Evolutionary conservation across 2,329 filamentous ascomycete genomes (phyloP).

Genomic region (Alternaria sp.): DNA sequence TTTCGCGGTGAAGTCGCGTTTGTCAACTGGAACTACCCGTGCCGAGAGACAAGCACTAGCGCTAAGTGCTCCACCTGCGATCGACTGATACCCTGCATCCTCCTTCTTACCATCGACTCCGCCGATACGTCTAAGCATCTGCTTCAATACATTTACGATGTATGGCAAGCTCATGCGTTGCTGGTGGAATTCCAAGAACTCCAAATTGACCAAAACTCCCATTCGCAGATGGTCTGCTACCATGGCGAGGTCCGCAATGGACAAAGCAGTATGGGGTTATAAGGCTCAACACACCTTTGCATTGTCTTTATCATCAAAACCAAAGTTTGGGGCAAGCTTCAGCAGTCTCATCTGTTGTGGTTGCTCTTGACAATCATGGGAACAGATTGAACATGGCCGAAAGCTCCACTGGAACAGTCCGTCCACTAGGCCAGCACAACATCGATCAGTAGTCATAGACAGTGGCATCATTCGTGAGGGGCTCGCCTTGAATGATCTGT

Average conservation of each 20-base stretch:
- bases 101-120: neutral
- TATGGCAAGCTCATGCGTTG: neutral
- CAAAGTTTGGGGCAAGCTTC: neutral
- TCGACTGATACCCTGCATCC: constrained; percentile 14
- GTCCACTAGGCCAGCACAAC: neutral
- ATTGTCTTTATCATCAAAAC: neutral
- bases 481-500: neutral
- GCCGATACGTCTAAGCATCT: neutral
- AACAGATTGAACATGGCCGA: constrained; percentile 1
- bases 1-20: constrained; percentile 35
- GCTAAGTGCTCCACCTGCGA: constrained; percentile 18
- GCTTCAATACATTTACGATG: neutral
- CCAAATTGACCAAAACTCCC: neutral
- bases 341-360: neutral
- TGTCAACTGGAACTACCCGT: constrained; percentile 24
- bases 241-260: neutral
- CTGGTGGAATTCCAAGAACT: neutral
- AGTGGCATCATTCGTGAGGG: neutral
- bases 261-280: neutral
- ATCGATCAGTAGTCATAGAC: neutral
- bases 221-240: neutral
- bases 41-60: constrained; percentile 31
- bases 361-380: neutral
- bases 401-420: neutral
- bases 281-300: neutral